Base-by-base conservation (phyloP, 192 early-diverging fungal genomes). In the Phycomyces nitens region DNA sequence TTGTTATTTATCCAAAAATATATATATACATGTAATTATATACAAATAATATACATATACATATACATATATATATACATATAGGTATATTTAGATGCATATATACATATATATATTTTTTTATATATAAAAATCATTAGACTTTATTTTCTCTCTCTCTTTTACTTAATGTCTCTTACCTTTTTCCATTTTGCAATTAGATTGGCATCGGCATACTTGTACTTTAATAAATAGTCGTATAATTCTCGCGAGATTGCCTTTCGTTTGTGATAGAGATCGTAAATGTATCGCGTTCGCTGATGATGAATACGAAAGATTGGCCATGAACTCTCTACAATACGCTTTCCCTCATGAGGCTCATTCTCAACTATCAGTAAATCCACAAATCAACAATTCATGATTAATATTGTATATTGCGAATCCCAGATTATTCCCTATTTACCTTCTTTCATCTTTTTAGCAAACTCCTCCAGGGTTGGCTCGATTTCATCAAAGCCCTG, bases 101-200 rank as follows among this genome's bases (percentile, higher is more conserved):
- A 34, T 34, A 34, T 34, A 34, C 29, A 2, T 5, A 34, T 23
- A 5, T 11, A 43, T n/a, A n/a, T n/a, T n/a, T n/a, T n/a, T n/a
- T n/a, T n/a, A n/a, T n/a, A n/a, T n/a, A n/a, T n/a, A n/a, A n/a
- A n/a, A n/a, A n/a, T n/a, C n/a, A n/a, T n/a, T n/a, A n/a, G n/a
- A n/a, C n/a, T 26, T 5, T 49, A 60, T 44, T 27, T 5, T 16
- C 1, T 44, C 44, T 18, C 38, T 26, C 24, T 12, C 50, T n/a
- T 34, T 21, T 26, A 5, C 20, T 58, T 16, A 34, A 40, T 11
- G 1, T 22, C 43, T 62, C 27, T 58, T 80, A 89, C 89, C 86
- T 97, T 98, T 62, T 88, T 89, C 97, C 97, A 99, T 65, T 99
- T 99, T 14, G 95, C 97, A 77, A 99, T 99, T 21, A 99, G 76